A percentile compares a stretch with the other conserved stretches of the same genome.
Evolutionary conservation across 371 early-diverging fungal species (phyloP).

Genomic region (Capillidium rhysosporum): DNA sequence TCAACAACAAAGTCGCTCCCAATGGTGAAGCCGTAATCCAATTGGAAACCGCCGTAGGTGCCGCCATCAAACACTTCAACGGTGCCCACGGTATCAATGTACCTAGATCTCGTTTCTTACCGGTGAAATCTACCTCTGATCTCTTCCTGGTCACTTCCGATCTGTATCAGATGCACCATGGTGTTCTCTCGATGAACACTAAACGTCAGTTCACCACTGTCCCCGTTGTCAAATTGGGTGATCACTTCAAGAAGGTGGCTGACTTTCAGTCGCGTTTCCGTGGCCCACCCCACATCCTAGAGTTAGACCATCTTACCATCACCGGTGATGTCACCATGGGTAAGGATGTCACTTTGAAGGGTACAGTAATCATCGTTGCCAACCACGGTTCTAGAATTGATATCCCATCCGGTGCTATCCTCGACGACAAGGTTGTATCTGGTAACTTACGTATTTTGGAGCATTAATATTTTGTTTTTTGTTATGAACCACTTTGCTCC

Average conservation of each 20-base stretch:
- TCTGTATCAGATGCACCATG: slow-evolving; percentile 83
- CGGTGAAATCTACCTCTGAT: slow-evolving; percentile 98
- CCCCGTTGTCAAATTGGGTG: slow-evolving; percentile 93
- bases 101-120: slow-evolving; percentile 94
- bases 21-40: slow-evolving; percentile 92
- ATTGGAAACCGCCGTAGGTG: slow-evolving; percentile 99
- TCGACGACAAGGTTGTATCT: slow-evolving; percentile 96
- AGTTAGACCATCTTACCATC: slow-evolving; percentile 95
- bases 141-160: slow-evolving; percentile 95
- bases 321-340: slow-evolving; percentile 98
- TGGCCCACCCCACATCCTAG: slow-evolving; percentile 88
- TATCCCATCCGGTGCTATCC: slow-evolving; percentile 94
- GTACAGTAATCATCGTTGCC: slow-evolving; percentile 98
- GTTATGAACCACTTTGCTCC: too few species aligned
- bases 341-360: slow-evolving; percentile 77
- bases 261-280: slow-evolving; percentile 50
- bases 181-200: slow-evolving; percentile 79
- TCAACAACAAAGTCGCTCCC: slow-evolving; percentile 72
- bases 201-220: slow-evolving; percentile 82
- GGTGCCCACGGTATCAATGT: slow-evolving; percentile 97
- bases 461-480: slow-evolving; percentile 17
- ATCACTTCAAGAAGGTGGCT: slow-evolving; percentile 93
- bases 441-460: slow-evolving; percentile 87
- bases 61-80: slow-evolving; percentile 97
- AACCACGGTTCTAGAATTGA: slow-evolving; percentile 90